phyloP scores from a whole-genome alignment of 176 grass and related monocot species.

The Sorghum bicolor region Sorghum_bicolor_NCBIv3 NC_012873.2:54287501-54288000 shows the following conservation, averaged over 20 bases:
- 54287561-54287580: no score
- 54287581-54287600: no score
- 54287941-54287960: not conserved
- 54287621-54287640: no score
- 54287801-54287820: not conserved
- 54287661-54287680: no score
- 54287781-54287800: not conserved
- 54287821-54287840: not conserved
- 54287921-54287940: not conserved
- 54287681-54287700: no score
- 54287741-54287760: no score
- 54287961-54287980: constrained; percentile 22
- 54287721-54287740: no score
- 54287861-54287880: constrained; percentile 4
- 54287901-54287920: constrained; percentile 13
- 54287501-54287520: not conserved
- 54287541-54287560: no score
- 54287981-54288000: not conserved
- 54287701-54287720: no score
- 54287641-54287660: no score
- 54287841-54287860: not conserved
- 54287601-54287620: no score
- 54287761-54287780: not conserved
- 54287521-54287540: no score
- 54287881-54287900: not conserved